Percentiles rank a stretch among this genome's conserved stretches.
Conservation (phyloP, 768 basidiomycete species). For the Mycena polygramma region DNA sequence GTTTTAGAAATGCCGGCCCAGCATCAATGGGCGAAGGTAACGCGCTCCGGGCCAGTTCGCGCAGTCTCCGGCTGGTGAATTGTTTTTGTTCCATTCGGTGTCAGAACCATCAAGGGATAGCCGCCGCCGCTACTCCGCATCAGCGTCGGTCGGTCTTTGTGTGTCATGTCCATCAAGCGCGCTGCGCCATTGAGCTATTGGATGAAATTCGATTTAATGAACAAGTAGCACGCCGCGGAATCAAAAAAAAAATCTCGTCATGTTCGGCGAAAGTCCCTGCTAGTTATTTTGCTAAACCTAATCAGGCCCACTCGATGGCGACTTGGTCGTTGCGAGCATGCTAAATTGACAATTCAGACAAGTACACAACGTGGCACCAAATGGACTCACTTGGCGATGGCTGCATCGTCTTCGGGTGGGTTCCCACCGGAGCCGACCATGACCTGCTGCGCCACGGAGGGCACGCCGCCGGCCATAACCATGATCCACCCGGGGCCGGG, state of each 20-base stretch:
- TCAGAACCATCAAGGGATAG: conserved; percentile 11
- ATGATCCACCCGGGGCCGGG: conserved; percentile 37
- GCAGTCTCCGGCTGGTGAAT: not conserved
- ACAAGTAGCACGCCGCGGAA: no score
- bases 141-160: not conserved
- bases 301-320: conserved; percentile 24
- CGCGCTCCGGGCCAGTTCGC: not conserved
- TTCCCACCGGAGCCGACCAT: conserved; percentile 36
- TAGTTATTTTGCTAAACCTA: conserved; percentile 6
- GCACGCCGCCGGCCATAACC: conserved; percentile 33
- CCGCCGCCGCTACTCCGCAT: not conserved
- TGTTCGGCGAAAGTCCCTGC: no score
- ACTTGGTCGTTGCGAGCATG: conserved; percentile 31
- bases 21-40: not conserved
- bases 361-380: not conserved
- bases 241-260: no score
- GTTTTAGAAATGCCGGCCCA: not conserved
- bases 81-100: no score
- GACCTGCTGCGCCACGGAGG: conserved; percentile 34
- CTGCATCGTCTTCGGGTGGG: conserved; percentile 30
- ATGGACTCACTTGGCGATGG: conserved; percentile 34
- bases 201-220: no score
- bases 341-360: conserved; percentile 15
- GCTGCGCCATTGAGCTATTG: no score
- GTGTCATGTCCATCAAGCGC: not conserved